phyloP scores from a whole-genome alignment of 257 asterid genomes.

The Fraxinus excelsior region DNA sequence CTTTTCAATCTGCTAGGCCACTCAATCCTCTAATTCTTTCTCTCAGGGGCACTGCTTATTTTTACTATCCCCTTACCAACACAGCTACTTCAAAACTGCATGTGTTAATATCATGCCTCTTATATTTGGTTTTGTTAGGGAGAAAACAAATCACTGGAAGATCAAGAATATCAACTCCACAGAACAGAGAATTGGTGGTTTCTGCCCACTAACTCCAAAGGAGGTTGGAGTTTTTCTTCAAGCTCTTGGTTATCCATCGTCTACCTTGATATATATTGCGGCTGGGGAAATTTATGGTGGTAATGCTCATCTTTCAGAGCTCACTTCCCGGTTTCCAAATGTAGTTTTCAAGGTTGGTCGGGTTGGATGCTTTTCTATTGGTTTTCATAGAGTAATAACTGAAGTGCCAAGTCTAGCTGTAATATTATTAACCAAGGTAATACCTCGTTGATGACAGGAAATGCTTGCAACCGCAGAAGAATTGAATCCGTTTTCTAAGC shows the following conservation, averaged over 20 bases:
- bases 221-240: conserved; percentile 90
- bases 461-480: conserved; percentile 77
- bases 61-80: neutral
- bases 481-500: conserved; percentile 58
- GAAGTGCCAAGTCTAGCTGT: conserved; percentile 20
- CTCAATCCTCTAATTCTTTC: conserved; percentile 4
- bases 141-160: conserved; percentile 89
- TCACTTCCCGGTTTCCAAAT: conserved; percentile 79
- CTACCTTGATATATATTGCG: conserved; percentile 84
- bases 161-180: conserved; percentile 78
- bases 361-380: conserved; percentile 13
- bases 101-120: conserved; percentile 1
- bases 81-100: neutral
- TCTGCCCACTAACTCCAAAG: conserved; percentile 94
- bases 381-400: conserved; percentile 1
- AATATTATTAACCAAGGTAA: conserved; percentile 18
- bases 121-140: conserved; percentile 45
- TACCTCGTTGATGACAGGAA: conserved; percentile 61
- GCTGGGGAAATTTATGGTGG: conserved; percentile 97
- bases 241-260: conserved; percentile 79
- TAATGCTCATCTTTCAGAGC: conserved; percentile 72
- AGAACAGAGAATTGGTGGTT: conserved; percentile 82
- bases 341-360: conserved; percentile 70
- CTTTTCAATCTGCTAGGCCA: neutral
- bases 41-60: conserved; percentile 17